Evolutionary conservation across 495 filamentous ascomycete genomes (phyloP), one percentile per base, ranked within the genome.

Genomic region (Xylaria longipes): DNA sequence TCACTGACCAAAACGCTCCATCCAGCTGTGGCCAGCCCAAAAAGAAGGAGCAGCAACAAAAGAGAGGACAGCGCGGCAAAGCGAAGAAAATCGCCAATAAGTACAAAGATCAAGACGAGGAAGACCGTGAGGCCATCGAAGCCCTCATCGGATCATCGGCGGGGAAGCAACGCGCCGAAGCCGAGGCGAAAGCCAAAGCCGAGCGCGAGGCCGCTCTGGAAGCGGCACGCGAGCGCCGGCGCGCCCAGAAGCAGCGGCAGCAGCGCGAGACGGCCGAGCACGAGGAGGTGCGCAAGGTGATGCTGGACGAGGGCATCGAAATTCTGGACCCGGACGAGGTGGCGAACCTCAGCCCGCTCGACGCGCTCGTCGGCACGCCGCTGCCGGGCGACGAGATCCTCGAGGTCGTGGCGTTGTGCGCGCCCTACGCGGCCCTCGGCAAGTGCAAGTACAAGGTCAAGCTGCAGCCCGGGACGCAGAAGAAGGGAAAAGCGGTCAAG

Each of bases 401-500:
- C 2, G 93, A 93, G 50, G 93, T 90, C 6, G 87, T 98, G n/a
- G 92, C 94, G 0, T 85, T 98, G 6, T 98, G 95, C 79, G 96
- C 93, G 22, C 96, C 96, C 5, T 98, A 94, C 91, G 85, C 86
- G 22, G 92, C 96, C 1, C 84, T 99, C 72, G 83, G 81, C 0
- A 88, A 86, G 61, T 92, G 91, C 75, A 97, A 97, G 82, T 98
- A 97, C 83, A 92, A 94, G 77, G 92, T 88, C 25, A 99, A 98
- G 84, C 74, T 99, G 72, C 96, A 98, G 82, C 96, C 96, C 0
- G 96, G 96, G 3, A 75, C 89, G 3, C 87, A 90, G 74, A 99
- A 99, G 87, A 97, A 97, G 82, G 95, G 95, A 2, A 99, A 97
- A 79, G 96, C 95, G 20, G 89, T 97, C 31, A 92, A 92, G 81